Percentiles rank a stretch among this genome's conserved stretches.
Evolutionary conservation across 2,329 filamentous ascomycete genomes (phyloP).

Genomic region (Chaetomiaceae sp.): DNA sequence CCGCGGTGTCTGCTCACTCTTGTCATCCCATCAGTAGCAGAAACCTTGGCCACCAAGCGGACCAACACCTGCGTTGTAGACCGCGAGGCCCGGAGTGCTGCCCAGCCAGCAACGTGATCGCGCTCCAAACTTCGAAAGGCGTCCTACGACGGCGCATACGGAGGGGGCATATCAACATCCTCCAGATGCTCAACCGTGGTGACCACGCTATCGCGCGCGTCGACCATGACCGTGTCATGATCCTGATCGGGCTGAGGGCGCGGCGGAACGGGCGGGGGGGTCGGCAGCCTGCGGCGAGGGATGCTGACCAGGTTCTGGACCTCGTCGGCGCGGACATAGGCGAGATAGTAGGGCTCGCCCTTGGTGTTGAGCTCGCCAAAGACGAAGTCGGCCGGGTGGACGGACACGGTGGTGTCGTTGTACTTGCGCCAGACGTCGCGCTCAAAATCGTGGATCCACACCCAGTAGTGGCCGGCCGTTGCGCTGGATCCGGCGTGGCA

Average conservation of each 20-base stretch:
- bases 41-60: too few species aligned
- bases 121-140: neutral
- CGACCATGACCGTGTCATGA: neutral
- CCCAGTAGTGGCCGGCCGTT: constrained; percentile 86
- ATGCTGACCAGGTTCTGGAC: constrained; percentile 28
- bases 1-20: too few species aligned
- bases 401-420: constrained; percentile 79
- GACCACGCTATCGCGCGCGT: neutral
- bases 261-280: constrained; percentile 7
- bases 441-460: constrained; percentile 89
- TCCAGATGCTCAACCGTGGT: constrained; percentile 2
- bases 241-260: neutral
- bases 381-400: constrained; percentile 66
- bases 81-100: too few species aligned
- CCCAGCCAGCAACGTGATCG: too few species aligned
- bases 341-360: constrained; percentile 59
- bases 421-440: constrained; percentile 83
- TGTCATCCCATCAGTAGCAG: too few species aligned
- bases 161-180: constrained; percentile 2
- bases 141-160: neutral
- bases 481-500: constrained; percentile 71
- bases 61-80: too few species aligned
- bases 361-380: constrained; percentile 60
- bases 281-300: constrained; percentile 16
- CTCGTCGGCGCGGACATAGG: constrained; percentile 32